These are phyloP conservation scores for Curvularia lunata DNA, from an alignment of 2,329 filamentous ascomycete genomes.

Conservation along the genomic window DNA sequence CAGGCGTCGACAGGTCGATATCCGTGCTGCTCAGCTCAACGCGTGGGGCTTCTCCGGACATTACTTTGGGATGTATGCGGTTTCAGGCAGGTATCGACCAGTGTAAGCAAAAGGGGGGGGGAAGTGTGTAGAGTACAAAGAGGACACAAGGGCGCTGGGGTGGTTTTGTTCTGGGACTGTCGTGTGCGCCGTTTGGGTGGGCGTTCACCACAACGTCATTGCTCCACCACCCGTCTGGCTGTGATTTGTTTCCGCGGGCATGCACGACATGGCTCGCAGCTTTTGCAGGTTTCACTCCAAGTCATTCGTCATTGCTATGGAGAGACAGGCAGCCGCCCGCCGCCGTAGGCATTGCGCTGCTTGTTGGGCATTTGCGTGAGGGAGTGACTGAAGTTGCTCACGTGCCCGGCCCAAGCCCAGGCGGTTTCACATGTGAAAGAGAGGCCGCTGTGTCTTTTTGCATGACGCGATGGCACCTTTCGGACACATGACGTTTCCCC, in stretches of 20 bases:
- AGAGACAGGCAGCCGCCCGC: not conserved
- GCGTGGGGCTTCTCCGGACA: conserved; percentile 44
- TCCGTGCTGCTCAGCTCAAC: conserved; percentile 38
- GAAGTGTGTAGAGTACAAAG: not conserved
- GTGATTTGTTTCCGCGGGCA: conserved; percentile 18
- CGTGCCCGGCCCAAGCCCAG: conserved; percentile 7
- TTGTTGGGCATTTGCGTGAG: not conserved
- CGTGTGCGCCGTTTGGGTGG: conserved; percentile 27
- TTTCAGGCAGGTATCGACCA: conserved; percentile 4
- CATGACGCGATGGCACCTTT: conserved; percentile 20
- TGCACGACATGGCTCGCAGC: conserved; percentile 9
- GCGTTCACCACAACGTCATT: conserved; percentile 18
- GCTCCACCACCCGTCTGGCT: conserved; percentile 13
- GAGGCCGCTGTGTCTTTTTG: conserved; percentile 3
- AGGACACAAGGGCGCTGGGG: not conserved
- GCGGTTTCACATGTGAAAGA: conserved; percentile 27
- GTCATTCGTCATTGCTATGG: conserved; percentile 23
- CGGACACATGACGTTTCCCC: not conserved
- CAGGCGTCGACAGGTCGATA: conserved; percentile 35
- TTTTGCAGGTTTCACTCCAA: conserved; percentile 19
- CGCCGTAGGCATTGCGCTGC: conserved; percentile 3
- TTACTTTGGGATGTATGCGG: conserved; percentile 13
- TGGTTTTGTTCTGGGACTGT: conserved; percentile 21
- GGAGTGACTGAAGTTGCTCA: conserved; percentile 1
- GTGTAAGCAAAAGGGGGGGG: not conserved